Evolutionary conservation across 1,139 yeast species (phyloP).

Genomic region (Starmera stellimalicola): DNA sequence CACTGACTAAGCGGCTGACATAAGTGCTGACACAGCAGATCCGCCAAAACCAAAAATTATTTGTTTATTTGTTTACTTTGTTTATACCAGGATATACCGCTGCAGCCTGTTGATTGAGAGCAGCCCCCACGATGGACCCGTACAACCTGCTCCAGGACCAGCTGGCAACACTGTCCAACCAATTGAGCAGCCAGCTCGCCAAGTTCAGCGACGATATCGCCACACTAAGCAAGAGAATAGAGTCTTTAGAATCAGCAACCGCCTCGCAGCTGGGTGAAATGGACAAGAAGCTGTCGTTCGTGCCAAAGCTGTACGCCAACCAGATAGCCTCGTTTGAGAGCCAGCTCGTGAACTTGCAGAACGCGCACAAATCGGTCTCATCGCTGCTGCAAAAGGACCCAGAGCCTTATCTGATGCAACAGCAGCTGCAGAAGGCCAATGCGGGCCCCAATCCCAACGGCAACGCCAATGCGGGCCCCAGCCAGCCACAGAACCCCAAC

Average conservation of each 20-base stretch:
- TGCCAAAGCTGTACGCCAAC: constrained; percentile 13
- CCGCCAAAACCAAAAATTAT: too few relatives aligned
- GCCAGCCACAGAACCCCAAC: not conserved
- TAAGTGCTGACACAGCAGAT: too few relatives aligned
- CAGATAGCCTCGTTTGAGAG: constrained; percentile 13
- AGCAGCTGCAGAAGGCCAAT: not conserved
- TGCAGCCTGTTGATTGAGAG: too few relatives aligned
- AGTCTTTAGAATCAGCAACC: constrained; percentile 10
- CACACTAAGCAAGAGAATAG: constrained; percentile 13
- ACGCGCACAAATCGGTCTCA: constrained; percentile 10
- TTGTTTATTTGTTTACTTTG: too few relatives aligned
- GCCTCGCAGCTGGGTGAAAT: constrained; percentile 4
- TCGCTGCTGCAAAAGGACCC: constrained; percentile 7
- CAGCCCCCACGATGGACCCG: constrained; percentile 16
- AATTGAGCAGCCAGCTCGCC: constrained; percentile 8
- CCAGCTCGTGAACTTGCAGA: constrained; percentile 10
- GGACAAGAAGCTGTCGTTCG: constrained; percentile 6
- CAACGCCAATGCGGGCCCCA: not conserved
- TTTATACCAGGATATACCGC: too few relatives aligned
- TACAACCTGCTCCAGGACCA: constrained; percentile 17
- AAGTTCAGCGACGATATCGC: constrained; percentile 14
- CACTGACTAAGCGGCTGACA: too few relatives aligned
- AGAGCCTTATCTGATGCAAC: not conserved
- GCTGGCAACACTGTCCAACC: constrained; percentile 11
- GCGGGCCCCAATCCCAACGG: constrained; percentile 1